A percentile compares a stretch with the other conserved stretches of the same genome.
Evolutionary conservation across 352 stramenopile species (phyloP).

Genomic region (Aphanomyces astaci): DNA sequence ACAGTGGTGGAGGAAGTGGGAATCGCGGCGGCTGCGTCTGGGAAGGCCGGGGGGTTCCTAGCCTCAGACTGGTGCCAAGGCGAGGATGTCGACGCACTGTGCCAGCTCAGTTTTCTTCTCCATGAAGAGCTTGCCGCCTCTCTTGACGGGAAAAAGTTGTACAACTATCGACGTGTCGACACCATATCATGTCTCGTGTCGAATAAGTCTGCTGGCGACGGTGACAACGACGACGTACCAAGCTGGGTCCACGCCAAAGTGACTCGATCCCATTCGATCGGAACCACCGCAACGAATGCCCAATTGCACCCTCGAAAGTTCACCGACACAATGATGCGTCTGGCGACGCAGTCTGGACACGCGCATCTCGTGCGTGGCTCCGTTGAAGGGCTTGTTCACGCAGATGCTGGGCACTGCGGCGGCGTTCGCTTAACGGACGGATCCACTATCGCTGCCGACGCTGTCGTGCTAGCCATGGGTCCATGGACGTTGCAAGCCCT

Average conservation of each 20-base stretch:
- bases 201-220: neutral
- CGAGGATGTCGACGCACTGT: conserved; percentile 42
- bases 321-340: conserved; percentile 35
- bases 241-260: conserved; percentile 6
- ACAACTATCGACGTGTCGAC: conserved; percentile 15
- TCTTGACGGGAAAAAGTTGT: conserved; percentile 23
- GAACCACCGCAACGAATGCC: conserved; percentile 18
- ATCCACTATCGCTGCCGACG: conserved; percentile 30
- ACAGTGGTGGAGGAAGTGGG: conserved; percentile 48
- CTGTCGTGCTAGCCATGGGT: conserved; percentile 64
- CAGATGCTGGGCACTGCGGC: too few relatives aligned
- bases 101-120: conserved; percentile 73
- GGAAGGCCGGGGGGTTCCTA: conserved; percentile 84
- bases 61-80: conserved; percentile 63
- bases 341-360: conserved; percentile 17
- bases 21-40: conserved; percentile 58
- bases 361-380: conserved; percentile 2
- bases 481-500: conserved; percentile 44
- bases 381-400: neutral
- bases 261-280: neutral
- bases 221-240: neutral
- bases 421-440: conserved; percentile 38
- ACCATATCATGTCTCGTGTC: conserved; percentile 20
- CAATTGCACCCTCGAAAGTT: conserved; percentile 45
- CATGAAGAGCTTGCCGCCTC: conserved; percentile 51